These are phyloP conservation scores for Suaeda aralocaspica DNA, from an alignment of 148 eudicot genomes.

Conservation along the genomic window DNA sequence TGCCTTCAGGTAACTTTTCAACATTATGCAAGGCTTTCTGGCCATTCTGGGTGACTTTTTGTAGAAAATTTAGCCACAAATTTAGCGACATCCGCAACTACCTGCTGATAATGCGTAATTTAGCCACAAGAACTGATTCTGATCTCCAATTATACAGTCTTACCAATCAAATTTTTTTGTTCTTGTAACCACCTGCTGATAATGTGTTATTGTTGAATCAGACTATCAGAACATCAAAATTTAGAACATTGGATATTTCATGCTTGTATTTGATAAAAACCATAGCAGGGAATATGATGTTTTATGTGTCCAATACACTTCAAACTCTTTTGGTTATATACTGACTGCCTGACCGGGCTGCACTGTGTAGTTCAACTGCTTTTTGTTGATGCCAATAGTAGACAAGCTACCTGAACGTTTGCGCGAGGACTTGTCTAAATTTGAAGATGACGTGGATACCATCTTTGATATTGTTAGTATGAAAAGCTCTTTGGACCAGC, in stretches of 20 bases:
- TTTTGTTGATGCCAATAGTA: slow-evolving; percentile 91
- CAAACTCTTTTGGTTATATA: neutral
- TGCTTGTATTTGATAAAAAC: neutral
- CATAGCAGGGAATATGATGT: too few relatives aligned
- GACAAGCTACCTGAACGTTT: slow-evolving; percentile 94
- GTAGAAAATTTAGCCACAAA: neutral
- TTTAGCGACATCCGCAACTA: too few relatives aligned
- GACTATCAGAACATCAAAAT: neutral
- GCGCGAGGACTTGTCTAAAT: slow-evolving; percentile 70
- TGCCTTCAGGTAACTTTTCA: too few relatives aligned
- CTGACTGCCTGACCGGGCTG: neutral
- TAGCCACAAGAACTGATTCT: too few relatives aligned
- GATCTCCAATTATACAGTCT: too few relatives aligned
- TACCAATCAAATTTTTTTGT: neutral
- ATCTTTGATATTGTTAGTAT: slow-evolving; percentile 66
- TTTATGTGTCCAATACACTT: neutral
- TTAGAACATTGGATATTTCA: neutral
- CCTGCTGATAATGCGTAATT: too few relatives aligned
- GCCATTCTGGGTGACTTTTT: too few relatives aligned
- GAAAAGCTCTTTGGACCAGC: slow-evolving; percentile 60
- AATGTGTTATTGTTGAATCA: neutral
- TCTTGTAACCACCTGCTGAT: neutral
- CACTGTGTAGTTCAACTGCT: slow-evolving; percentile 84
- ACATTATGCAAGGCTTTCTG: too few relatives aligned
- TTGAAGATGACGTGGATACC: slow-evolving; percentile 68